phyloP scores from a whole-genome alignment of 2,329 filamentous ascomycete species.

The Fusarium beomiforme region DNA sequence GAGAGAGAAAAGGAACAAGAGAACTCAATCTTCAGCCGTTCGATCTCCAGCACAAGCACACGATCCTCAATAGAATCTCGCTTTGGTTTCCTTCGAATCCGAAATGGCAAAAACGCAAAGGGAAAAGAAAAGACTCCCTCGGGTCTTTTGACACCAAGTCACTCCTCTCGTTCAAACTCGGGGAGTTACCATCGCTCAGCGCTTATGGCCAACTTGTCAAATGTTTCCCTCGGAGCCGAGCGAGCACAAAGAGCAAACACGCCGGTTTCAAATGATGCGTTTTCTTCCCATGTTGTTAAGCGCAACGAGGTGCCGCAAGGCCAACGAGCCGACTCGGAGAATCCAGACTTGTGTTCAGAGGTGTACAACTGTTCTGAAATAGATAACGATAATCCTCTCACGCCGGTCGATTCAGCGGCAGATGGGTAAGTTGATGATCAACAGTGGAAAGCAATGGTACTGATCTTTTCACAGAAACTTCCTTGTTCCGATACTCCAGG shows the following conservation, averaged over 20 bases:
- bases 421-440: conserved; percentile 2
- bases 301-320: conserved; percentile 15
- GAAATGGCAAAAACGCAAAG: conserved; percentile 42
- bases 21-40: conserved; percentile 45
- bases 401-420: conserved; percentile 16
- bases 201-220: conserved; percentile 20
- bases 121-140: conserved; percentile 36
- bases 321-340: conserved; percentile 3
- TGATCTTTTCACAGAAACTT: conserved; percentile 21
- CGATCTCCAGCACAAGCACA: conserved; percentile 57
- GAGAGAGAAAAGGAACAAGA: conserved; percentile 22
- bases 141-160: conserved; percentile 39
- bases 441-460: neutral
- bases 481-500: conserved; percentile 19
- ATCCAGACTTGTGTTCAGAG: conserved; percentile 23
- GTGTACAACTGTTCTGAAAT: conserved; percentile 33
- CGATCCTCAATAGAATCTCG: conserved; percentile 53
- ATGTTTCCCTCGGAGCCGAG: conserved; percentile 19
- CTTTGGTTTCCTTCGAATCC: conserved; percentile 57
- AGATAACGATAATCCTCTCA: conserved; percentile 21
- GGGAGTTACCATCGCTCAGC: conserved; percentile 39
- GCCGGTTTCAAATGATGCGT: neutral
- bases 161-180: conserved; percentile 42
- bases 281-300: conserved; percentile 28
- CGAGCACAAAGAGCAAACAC: neutral